Conservation (phyloP, 768 basidiomycete species). For the Chalciporus piperatus region DNA sequence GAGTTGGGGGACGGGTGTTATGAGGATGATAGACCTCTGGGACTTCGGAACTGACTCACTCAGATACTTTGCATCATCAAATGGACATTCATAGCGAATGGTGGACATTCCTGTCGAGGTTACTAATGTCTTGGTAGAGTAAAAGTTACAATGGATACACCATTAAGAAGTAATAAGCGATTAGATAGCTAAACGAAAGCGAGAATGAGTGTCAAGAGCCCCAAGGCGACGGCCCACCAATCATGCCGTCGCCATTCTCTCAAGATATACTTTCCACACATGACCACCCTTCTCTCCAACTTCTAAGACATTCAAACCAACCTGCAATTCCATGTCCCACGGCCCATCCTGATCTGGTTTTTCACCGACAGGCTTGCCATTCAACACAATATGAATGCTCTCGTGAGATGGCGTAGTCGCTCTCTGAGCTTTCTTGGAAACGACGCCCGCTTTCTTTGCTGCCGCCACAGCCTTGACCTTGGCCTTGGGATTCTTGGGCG, state of each 20-base stretch:
- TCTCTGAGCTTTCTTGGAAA: conserved; percentile 46
- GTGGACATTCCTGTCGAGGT: not conserved
- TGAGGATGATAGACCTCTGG: conserved; percentile 24
- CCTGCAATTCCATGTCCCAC: conserved; percentile 62
- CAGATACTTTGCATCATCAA: conserved; percentile 4
- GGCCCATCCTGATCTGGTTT: conserved; percentile 44
- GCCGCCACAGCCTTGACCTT: conserved; percentile 32
- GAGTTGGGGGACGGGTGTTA: conserved; percentile 1
- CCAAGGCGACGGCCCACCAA: not conserved
- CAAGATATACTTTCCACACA: conserved; percentile 69
- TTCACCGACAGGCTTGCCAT: conserved; percentile 50
- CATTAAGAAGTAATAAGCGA: conserved; percentile 33
- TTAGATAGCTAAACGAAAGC: conserved; percentile 20
- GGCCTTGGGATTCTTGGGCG: conserved; percentile 31
- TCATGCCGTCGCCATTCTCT: conserved; percentile 36
- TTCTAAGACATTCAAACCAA: conserved; percentile 64
- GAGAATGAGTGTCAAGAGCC: conserved; percentile 2
- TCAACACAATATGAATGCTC: conserved; percentile 62
- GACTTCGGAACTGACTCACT: conserved; percentile 13
- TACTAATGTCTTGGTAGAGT: conserved; percentile 21
- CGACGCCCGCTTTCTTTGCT: conserved; percentile 30
- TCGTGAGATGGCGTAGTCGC: conserved; percentile 37
- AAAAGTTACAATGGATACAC: conserved; percentile 27
- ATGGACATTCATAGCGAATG: conserved; percentile 10
- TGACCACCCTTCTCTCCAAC: conserved; percentile 69